These are phyloP conservation scores for Exophiala mesophila DNA, from an alignment of 2,329 filamentous ascomycete genomes.

Conservation along the genomic window DNA sequence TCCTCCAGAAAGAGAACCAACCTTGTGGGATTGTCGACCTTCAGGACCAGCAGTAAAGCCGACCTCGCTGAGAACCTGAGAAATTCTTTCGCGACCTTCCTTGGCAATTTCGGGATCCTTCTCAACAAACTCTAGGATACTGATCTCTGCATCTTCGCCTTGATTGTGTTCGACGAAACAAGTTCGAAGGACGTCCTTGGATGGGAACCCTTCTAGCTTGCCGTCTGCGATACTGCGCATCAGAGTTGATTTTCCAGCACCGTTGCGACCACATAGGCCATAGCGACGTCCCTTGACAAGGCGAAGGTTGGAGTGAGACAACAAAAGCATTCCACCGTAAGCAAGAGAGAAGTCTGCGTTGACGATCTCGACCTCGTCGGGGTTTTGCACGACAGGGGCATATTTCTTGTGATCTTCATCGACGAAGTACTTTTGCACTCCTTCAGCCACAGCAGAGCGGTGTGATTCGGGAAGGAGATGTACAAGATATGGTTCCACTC, in stretches of 20 bases:
- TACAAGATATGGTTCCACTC: slow-evolving; percentile 70
- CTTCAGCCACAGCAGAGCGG: slow-evolving; percentile 62
- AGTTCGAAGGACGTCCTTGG: slow-evolving; percentile 85
- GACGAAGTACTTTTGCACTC: slow-evolving; percentile 71
- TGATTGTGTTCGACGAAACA: slow-evolving; percentile 99
- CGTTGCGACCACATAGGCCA: slow-evolving; percentile 93
- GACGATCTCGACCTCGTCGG: slow-evolving; percentile 91
- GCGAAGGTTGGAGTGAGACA: slow-evolving; percentile 92
- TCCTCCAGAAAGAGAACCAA: slow-evolving; percentile 91
- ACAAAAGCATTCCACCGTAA: slow-evolving; percentile 93
- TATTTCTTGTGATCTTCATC: slow-evolving; percentile 84
- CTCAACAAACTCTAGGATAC: slow-evolving; percentile 84
- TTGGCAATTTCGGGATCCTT: slow-evolving; percentile 83
- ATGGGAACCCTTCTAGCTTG: slow-evolving; percentile 94
- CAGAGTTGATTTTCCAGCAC: slow-evolving; percentile 96
- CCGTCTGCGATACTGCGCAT: slow-evolving; percentile 95
- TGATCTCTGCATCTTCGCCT: slow-evolving; percentile 93
- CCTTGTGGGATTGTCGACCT: slow-evolving; percentile 80
- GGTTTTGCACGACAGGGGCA: slow-evolving; percentile 77
- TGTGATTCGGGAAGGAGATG: slow-evolving; percentile 61
- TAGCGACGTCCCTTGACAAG: slow-evolving; percentile 96
- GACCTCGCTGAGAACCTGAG: slow-evolving; percentile 78
- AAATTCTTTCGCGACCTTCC: slow-evolving; percentile 75
- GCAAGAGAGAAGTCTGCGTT: slow-evolving; percentile 96
- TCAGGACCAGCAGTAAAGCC: slow-evolving; percentile 89